phyloP scores from a whole-genome alignment of 768 basidiomycete species.

The Tricholoma flavovirens region DNA sequence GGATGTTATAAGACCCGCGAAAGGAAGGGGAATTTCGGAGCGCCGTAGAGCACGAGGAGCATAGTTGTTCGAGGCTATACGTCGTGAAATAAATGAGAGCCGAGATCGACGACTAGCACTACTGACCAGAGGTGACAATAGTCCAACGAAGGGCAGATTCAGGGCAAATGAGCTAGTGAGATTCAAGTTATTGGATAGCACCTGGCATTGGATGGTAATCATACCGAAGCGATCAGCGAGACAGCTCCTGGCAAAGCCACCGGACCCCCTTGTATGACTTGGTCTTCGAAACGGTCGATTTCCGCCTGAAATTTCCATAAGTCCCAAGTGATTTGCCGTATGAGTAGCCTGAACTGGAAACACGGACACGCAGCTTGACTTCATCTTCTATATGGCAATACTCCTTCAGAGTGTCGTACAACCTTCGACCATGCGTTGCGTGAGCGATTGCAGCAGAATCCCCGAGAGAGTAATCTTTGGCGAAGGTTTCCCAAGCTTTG shows the following conservation, averaged over 20 bases:
- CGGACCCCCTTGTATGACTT: constrained; percentile 62
- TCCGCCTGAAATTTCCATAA: constrained; percentile 40
- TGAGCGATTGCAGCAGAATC: constrained; percentile 43
- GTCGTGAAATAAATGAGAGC: constrained; percentile 1
- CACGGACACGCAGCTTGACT: constrained; percentile 45
- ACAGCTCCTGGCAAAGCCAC: constrained; percentile 62
- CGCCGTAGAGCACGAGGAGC: constrained; percentile 60
- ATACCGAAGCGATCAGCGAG: constrained; percentile 42
- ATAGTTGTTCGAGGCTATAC: constrained; percentile 66
- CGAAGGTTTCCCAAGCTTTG: constrained; percentile 70
- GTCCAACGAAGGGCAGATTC: constrained; percentile 53
- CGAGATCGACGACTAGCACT: constrained; percentile 6
- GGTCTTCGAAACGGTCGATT: constrained; percentile 71
- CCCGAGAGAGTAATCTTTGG: constrained; percentile 52
- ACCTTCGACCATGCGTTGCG: constrained; percentile 69
- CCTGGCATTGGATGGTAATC: not conserved
- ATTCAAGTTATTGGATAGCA: not conserved
- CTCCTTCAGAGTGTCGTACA: constrained; percentile 69
- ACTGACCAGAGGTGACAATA: constrained; percentile 73
- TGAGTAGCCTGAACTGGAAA: not conserved
- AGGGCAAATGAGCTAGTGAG: constrained; percentile 24
- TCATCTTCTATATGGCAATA: constrained; percentile 61
- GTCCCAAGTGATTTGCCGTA: not conserved
- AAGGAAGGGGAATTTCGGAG: constrained; percentile 55
- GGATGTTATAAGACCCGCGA: constrained; percentile 62